Evolutionary conservation across 176 grass and related monocot species (phyloP), one percentile per base, ranked within the genome.

Genomic region (Lolium rigidum): DNA sequence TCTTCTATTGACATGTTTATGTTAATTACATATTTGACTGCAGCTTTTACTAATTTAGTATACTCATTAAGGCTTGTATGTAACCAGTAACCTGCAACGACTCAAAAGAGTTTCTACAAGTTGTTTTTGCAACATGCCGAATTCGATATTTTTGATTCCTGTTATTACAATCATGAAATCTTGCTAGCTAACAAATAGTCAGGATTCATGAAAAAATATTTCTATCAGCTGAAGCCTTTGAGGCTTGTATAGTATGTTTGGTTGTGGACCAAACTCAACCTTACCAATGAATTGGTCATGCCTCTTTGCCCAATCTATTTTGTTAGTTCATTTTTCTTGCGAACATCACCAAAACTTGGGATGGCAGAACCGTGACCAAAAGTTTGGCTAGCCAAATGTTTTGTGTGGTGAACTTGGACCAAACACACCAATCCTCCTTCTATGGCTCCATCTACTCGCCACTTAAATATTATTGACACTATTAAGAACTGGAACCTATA

Each of bases 261-360:
- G 47, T 28, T 75, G 14, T 46, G 8, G 47, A 52, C 47, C 28
- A 66, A 66, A 66, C 63, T 66, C 25, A 75, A 52, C 8, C 22
- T 75, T 75, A 75, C 7, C 24, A 75, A 75, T 75, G 51, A 75
- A 75, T 75, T 52, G 71, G 72, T 75, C 24, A 28, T 75, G 72
- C 72, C 72, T 75, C 46, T 51, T 74, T 75, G 46, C 48, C 47
- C 72, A 51, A 47, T 75, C 47, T 75, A 66, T 13, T 66, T 66
- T 2, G 63, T 35, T 35, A 66, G 26, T 35, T 66, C 26, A 50
- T 51, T 31, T 74, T 9, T 52, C 47, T 75, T 75, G 72, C 7
- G 21, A 75, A 75, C 72, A 28, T 52, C 24, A 47, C 7, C 47
- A 51, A 28, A 75, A 50, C 47, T 28, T 75, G 13, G 22, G 47